A percentile compares a stretch with the other conserved stretches of the same genome.
phyloP scores from a whole-genome alignment of 73 alveolate genomes.

The Paramecium primaurelia region DNA sequence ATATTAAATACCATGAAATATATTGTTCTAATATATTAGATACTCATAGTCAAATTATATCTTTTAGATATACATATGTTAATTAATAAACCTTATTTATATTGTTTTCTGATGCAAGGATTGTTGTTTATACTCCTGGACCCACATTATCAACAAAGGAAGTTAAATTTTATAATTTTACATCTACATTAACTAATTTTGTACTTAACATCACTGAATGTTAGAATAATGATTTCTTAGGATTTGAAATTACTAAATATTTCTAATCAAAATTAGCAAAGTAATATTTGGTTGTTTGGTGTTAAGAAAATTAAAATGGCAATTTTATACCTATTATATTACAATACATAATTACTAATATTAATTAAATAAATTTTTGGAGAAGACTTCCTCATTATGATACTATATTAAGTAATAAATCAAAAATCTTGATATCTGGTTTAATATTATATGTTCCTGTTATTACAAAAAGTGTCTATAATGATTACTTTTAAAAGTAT shows the following conservation, averaged over 20 bases:
- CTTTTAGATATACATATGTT: not conserved
- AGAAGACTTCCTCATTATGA: not conserved
- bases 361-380: not conserved
- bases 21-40: not conserved
- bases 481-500: not conserved
- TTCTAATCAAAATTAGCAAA: not conserved
- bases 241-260: not conserved
- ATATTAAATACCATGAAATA: not conserved
- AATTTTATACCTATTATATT: not conserved
- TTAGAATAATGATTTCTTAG: not conserved
- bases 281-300: not conserved
- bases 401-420: not conserved
- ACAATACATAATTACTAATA: not conserved
- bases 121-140: not conserved
- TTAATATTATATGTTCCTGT: not conserved
- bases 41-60: not conserved
- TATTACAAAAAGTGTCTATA: not conserved
- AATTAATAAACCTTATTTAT: not conserved
- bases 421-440: not conserved
- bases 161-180: not conserved
- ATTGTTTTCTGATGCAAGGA: not conserved
- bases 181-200: not conserved
- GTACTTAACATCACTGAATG: not conserved
- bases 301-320: not conserved
- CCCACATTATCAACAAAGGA: not conserved